phyloP scores from a whole-genome alignment of 2,329 filamentous ascomycete species.

The Sphaerulina vaccinii region DNA sequence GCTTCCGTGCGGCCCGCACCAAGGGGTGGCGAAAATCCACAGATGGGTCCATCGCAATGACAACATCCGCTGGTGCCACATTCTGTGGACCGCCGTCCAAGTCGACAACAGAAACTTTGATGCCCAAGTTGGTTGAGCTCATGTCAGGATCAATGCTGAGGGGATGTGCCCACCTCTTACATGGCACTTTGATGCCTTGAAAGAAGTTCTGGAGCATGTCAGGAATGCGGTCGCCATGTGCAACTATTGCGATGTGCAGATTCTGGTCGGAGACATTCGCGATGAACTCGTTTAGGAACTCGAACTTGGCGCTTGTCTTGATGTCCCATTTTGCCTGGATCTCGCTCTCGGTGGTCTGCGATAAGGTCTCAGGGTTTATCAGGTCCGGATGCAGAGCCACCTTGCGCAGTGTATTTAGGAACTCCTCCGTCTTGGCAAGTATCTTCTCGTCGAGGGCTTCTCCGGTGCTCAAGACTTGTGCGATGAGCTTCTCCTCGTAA shows the following conservation, averaged over 20 bases:
- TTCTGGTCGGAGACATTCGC: slow-evolving; percentile 27
- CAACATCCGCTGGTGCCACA: slow-evolving; percentile 37
- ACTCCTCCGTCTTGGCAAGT: slow-evolving; percentile 24
- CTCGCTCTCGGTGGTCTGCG: slow-evolving; percentile 29
- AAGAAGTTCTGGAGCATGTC: slow-evolving; percentile 37
- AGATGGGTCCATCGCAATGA: slow-evolving; percentile 44
- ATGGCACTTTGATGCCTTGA: slow-evolving; percentile 21
- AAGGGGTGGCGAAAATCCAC: slow-evolving; percentile 17
- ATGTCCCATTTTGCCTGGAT: slow-evolving; percentile 38
- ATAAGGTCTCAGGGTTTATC: slow-evolving; percentile 34
- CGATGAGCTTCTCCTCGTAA: slow-evolving; percentile 27
- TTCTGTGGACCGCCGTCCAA: slow-evolving; percentile 27
- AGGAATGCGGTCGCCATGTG: slow-evolving; percentile 31
- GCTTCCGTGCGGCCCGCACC: slow-evolving; percentile 15
- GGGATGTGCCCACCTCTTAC: slow-evolving; percentile 24
- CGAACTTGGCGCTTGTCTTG: slow-evolving; percentile 39
- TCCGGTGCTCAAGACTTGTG: slow-evolving; percentile 28
- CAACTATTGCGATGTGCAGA: slow-evolving; percentile 35
- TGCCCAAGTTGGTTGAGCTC: slow-evolving; percentile 11
- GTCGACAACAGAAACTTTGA: slow-evolving; percentile 40
- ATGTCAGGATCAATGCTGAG: slow-evolving; percentile 9
- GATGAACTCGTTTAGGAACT: slow-evolving; percentile 37
- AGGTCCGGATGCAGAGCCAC: slow-evolving; percentile 38
- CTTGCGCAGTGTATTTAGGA: slow-evolving; percentile 31
- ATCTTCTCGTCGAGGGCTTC: slow-evolving; percentile 17